phyloP scores from a whole-genome alignment of 345 rosid species.

The Acer negundo region DNA sequence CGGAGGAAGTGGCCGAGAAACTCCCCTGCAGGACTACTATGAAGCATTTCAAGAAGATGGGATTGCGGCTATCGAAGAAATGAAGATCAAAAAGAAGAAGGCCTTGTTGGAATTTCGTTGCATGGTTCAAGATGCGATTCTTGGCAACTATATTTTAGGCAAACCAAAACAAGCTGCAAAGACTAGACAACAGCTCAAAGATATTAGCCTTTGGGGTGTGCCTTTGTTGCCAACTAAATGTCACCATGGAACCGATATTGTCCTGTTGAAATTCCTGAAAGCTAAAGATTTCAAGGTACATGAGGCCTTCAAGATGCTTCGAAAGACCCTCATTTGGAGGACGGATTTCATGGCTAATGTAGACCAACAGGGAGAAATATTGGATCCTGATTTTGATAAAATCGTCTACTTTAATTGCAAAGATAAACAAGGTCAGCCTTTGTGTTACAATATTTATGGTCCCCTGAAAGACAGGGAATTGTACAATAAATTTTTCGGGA shows the following conservation, averaged over 20 bases:
- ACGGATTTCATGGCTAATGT: slow-evolving; percentile 32
- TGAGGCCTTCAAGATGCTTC: slow-evolving; percentile 57
- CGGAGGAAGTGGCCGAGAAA: neutral
- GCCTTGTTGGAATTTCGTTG: slow-evolving; percentile 46
- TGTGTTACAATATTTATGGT: slow-evolving; percentile 36
- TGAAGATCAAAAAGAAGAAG: slow-evolving; percentile 33
- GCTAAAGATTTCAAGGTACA: slow-evolving; percentile 42
- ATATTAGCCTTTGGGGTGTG: slow-evolving; percentile 55
- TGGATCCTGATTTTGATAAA: slow-evolving; percentile 32
- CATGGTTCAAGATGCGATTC: slow-evolving; percentile 52
- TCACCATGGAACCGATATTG: slow-evolving; percentile 47
- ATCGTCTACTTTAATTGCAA: slow-evolving; percentile 27
- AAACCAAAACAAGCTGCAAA: slow-evolving; percentile 20
- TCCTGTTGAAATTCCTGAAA: slow-evolving; percentile 54
- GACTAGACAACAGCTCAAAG: slow-evolving; percentile 17
- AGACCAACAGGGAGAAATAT: neutral
- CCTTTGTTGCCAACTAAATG: slow-evolving; percentile 58
- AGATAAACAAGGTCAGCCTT: slow-evolving; percentile 54
- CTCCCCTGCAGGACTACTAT: neutral
- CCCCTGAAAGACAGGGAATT: slow-evolving; percentile 36
- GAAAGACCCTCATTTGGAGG: slow-evolving; percentile 52
- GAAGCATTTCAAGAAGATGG: slow-evolving; percentile 6
- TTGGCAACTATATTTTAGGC: slow-evolving; percentile 39
- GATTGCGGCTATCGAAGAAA: neutral
- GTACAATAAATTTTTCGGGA: slow-evolving; percentile 26